Percentiles rank a stretch among this genome's conserved stretches.
Conservation (phyloP, 352 stramenopile species). For the Globisporangium polare region DNA sequence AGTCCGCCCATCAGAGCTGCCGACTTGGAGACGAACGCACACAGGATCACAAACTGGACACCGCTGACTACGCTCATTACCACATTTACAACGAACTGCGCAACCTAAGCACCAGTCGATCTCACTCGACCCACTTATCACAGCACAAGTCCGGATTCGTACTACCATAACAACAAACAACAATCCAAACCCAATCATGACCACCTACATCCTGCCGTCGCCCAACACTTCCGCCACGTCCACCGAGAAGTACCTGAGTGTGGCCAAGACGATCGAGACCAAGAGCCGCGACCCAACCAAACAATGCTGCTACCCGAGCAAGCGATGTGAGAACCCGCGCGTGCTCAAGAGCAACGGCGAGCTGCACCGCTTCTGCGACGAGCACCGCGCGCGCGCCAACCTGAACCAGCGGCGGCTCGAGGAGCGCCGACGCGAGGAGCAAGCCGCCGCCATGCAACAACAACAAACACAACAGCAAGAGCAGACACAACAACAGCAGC, state of each 20-base stretch:
- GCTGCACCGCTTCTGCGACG: conserved; percentile 54
- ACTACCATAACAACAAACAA: neutral
- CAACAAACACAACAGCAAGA: neutral
- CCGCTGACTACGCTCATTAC: no score
- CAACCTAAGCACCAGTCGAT: no score
- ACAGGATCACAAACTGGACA: no score
- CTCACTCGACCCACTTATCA: no score
- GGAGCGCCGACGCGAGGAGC: conserved; percentile 17
- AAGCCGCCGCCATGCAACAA: neutral
- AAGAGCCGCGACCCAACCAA: neutral
- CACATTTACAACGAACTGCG: no score
- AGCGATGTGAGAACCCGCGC: conserved; percentile 35
- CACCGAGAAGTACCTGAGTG: neutral
- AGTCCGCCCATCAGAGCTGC: no score
- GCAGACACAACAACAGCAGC: neutral
- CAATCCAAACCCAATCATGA: neutral
- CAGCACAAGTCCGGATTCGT: neutral
- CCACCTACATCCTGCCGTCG: neutral
- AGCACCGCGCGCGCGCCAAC: conserved; percentile 63
- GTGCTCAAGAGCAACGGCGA: conserved; percentile 40
- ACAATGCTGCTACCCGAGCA: conserved; percentile 32
- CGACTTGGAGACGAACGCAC: no score
- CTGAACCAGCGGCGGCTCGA: conserved; percentile 64
- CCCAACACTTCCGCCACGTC: neutral
- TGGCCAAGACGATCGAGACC: conserved; percentile 3